Evolutionary conservation across 2,329 filamentous ascomycete genomes (phyloP), one percentile per base, ranked within the genome.

Genomic region (Elsinoe ampelina): DNA sequence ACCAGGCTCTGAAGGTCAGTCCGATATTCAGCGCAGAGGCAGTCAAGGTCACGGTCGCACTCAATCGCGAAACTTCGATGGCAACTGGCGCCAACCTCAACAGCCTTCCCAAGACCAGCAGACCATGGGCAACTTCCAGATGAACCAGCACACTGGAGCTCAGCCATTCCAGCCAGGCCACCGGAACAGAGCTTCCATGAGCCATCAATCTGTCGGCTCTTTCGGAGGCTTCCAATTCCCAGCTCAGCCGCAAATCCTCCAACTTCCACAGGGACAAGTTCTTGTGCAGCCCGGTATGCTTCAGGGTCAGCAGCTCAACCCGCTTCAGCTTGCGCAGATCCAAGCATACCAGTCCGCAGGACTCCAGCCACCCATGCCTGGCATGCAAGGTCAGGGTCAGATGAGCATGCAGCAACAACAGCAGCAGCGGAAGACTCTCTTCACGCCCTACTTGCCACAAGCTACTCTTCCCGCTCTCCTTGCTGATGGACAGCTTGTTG

Each of bases 401-500:
- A 69, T 83, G 78, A 67, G 82, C 61, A 81, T 85, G 63, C 83
- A 85, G 61, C 86, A 92, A 63, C 84, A 86, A 61, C 87, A 93
- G 67, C 89, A 95, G 69, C 91, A 95, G 75, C 86, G 93, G 69
- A 98, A 98, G 80, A 98, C 93, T 1, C 82, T 98, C 19, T 98
- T 98, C 76, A 97, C 93, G 65, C 93, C 93, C 61, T 98, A 98
- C 67, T 81, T 98, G 52, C 92, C 93, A 13, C 93, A 98, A 71
- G 92, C 92, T 5, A 95, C 87, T 58, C 79, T 98, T 17, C 93
- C 93, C 58, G 92, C 91, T 52, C 81, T 98, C 38, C 82, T 97
- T 58, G 85, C 83, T 59, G 89, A 96, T 67, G 93, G 93, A 15
- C 90, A 95, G 72, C 85, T 98, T 58, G 93, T 98, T 56, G 92